These are phyloP conservation scores for Mollisia scopiformis DNA, from an alignment of 2,329 filamentous ascomycete species.

Conservation along the genomic window DNA sequence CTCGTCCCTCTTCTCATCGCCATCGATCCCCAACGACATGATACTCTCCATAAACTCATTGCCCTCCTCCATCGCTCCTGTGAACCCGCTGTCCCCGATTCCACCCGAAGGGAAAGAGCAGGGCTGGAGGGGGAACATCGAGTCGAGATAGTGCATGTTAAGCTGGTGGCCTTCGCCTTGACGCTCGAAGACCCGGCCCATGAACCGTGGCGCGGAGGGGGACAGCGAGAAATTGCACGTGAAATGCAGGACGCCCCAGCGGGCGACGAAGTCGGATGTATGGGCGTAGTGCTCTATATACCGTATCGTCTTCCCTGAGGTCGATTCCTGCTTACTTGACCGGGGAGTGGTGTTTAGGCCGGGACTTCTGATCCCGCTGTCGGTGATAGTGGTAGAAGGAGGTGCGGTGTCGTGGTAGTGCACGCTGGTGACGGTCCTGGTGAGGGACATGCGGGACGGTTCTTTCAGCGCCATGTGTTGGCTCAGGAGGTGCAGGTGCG, in stretches of 20 bases:
- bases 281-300: slow-evolving; percentile 84
- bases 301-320: slow-evolving; percentile 53
- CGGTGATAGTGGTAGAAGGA: neutral
- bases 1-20: slow-evolving; percentile 46
- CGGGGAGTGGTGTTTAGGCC: neutral
- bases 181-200: slow-evolving; percentile 34
- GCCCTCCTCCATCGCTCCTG: slow-evolving; percentile 18
- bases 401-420: slow-evolving; percentile 31
- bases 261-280: slow-evolving; percentile 71
- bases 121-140: slow-evolving; percentile 35
- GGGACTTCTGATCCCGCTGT: neutral
- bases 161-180: slow-evolving; percentile 33
- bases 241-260: slow-evolving; percentile 76
- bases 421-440: slow-evolving; percentile 24
- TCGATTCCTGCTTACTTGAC: slow-evolving; percentile 5
- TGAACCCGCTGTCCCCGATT: slow-evolving; percentile 22
- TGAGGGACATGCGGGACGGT: slow-evolving; percentile 43
- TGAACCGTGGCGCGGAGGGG: slow-evolving; percentile 26
- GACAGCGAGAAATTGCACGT: slow-evolving; percentile 24
- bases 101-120: slow-evolving; percentile 14
- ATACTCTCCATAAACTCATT: slow-evolving; percentile 28
- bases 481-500: slow-evolving; percentile 54
- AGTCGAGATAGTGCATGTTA: slow-evolving; percentile 38
- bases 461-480: slow-evolving; percentile 44
- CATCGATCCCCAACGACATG: slow-evolving; percentile 8